phyloP scores from a whole-genome alignment of 805 yeast genomes.

The Suhomyces prunicola region DNA sequence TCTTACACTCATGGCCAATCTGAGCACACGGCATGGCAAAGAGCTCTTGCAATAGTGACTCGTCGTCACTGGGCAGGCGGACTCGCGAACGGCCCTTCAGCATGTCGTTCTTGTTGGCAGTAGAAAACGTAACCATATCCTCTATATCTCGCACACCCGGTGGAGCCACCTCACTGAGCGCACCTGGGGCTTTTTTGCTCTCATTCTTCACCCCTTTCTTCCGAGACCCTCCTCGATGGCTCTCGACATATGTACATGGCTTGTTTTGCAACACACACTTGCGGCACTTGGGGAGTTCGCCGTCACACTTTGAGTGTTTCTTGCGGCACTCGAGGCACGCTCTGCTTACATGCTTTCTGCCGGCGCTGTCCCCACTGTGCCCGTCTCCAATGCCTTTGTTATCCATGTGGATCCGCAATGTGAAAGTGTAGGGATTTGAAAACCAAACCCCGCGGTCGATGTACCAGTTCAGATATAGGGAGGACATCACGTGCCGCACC shows the following conservation, averaged over 20 bases:
- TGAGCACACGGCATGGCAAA: conserved; percentile 6
- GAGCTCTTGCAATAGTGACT: neutral
- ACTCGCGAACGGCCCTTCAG: neutral
- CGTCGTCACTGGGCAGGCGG: neutral
- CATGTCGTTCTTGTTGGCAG: conserved; percentile 2
- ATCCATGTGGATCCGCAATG: neutral
- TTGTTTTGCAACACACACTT: conserved; percentile 35
- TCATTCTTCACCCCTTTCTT: conserved; percentile 38
- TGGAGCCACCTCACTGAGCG: neutral
- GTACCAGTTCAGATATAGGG: neutral
- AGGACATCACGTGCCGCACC: neutral
- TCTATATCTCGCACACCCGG: conserved; percentile 14
- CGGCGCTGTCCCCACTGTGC: neutral
- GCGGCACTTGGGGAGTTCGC: conserved; percentile 43
- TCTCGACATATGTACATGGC: conserved; percentile 47
- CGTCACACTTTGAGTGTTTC: conserved; percentile 51
- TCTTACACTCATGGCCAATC: neutral
- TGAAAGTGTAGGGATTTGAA: neutral
- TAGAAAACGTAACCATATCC: conserved; percentile 1
- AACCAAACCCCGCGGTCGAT: conserved; percentile 1
- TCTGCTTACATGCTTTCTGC: conserved; percentile 9
- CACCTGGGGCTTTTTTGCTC: conserved; percentile 10
- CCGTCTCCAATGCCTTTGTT: neutral
- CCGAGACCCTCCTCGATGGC: conserved; percentile 53
- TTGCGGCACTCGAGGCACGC: conserved; percentile 54